Conservation (phyloP, 208 protist species). For the Crithidia brevicula region DNA sequence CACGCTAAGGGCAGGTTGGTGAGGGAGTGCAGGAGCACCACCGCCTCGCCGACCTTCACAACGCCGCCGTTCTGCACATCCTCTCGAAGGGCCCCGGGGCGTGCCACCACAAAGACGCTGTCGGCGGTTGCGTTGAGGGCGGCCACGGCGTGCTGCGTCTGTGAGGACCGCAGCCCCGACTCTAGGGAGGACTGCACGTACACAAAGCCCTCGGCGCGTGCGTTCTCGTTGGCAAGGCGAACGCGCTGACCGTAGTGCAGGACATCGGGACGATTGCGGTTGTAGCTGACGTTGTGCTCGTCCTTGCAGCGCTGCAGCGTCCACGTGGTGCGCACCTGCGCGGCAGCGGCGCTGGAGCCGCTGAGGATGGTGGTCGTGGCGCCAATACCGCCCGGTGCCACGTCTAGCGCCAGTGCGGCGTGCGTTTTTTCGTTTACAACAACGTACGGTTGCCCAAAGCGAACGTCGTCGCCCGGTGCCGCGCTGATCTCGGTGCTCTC, state of each 20-base stretch:
- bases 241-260: constrained; percentile 91
- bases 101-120: constrained; percentile 74
- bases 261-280: constrained; percentile 40
- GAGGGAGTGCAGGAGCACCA: constrained; percentile 74
- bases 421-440: constrained; percentile 54
- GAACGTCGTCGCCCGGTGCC: constrained; percentile 37
- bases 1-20: constrained; percentile 73
- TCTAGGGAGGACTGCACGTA: constrained; percentile 69
- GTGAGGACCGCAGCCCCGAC: constrained; percentile 44
- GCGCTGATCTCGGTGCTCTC: constrained; percentile 38
- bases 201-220: constrained; percentile 56
- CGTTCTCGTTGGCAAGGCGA: constrained; percentile 73
- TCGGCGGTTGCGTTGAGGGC: constrained; percentile 55
- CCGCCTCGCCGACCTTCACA: constrained; percentile 69
- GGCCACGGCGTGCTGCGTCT: constrained; percentile 53
- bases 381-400: constrained; percentile 9
- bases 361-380: constrained; percentile 9
- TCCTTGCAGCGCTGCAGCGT: constrained; percentile 66
- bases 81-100: constrained; percentile 47
- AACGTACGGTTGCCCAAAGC: constrained; percentile 60
- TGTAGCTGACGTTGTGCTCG: constrained; percentile 77
- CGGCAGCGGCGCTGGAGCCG: constrained; percentile 31
- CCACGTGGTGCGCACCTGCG: constrained; percentile 78
- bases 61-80: constrained; percentile 57
- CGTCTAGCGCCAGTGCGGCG: constrained; percentile 64